Evolutionary conservation across 1,284 basidiomycete genomes (phyloP).

Genomic region (Golubevia sp.): DNA sequence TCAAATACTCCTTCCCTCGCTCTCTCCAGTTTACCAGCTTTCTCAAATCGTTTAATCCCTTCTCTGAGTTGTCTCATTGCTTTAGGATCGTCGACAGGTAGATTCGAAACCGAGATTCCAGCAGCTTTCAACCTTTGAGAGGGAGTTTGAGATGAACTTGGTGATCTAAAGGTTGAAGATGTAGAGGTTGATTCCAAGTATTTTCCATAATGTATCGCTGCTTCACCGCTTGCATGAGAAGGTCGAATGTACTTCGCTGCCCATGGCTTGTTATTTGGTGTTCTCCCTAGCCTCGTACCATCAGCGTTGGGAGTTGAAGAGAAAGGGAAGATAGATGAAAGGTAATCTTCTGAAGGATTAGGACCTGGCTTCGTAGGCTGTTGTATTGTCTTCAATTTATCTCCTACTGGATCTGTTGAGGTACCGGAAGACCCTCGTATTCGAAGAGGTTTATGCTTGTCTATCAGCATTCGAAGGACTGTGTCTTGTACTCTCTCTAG

Average conservation of each 20-base stretch:
- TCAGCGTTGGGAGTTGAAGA: constrained; percentile 18
- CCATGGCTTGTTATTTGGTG: constrained; percentile 42
- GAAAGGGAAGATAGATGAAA: not conserved
- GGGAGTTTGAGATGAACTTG: constrained; percentile 8
- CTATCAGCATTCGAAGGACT: constrained; percentile 50
- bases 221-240: constrained; percentile 12
- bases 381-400: constrained; percentile 27
- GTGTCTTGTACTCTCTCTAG: constrained; percentile 39
- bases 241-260: constrained; percentile 45
- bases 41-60: constrained; percentile 66
- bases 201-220: constrained; percentile 33
- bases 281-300: constrained; percentile 31
- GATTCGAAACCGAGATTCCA: constrained; percentile 15
- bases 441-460: constrained; percentile 51
- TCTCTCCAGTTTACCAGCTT: constrained; percentile 69
- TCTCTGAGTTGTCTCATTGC: constrained; percentile 67
- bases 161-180: constrained; percentile 2
- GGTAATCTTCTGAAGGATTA: not conserved
- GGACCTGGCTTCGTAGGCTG: constrained; percentile 9
- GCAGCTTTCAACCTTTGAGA: constrained; percentile 25
- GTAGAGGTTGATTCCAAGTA: constrained; percentile 10
- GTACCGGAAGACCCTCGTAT: not conserved
- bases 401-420: constrained; percentile 19
- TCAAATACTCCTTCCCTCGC: constrained; percentile 77
- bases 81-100: constrained; percentile 65